phyloP scores from a whole-genome alignment of 495 filamentous ascomycete species.

The Xanthoparmelia taractica region DNA sequence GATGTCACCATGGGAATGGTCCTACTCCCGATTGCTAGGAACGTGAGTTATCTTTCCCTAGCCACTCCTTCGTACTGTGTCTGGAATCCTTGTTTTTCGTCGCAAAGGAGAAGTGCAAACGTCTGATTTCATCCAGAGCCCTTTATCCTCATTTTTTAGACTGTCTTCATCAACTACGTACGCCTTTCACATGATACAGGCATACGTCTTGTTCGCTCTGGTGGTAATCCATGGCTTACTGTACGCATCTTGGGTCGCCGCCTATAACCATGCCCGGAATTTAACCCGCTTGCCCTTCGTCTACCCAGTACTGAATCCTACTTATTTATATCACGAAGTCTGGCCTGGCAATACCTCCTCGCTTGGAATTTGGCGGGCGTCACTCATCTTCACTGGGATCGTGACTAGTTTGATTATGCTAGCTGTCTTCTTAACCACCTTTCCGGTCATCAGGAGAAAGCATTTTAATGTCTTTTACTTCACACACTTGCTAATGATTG shows the following conservation, averaged over 20 bases:
- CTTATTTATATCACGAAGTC: slow-evolving; percentile 28
- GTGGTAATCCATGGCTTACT: slow-evolving; percentile 29
- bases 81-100: not conserved
- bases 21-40: slow-evolving; percentile 28
- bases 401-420: slow-evolving; percentile 24
- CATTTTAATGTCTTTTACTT: slow-evolving; percentile 35
- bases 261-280: slow-evolving; percentile 19
- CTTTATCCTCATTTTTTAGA: slow-evolving; percentile 32
- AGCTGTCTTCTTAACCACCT: slow-evolving; percentile 26
- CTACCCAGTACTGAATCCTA: slow-evolving; percentile 31
- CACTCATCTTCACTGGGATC: slow-evolving; percentile 30
- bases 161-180: slow-evolving; percentile 29
- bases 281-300: slow-evolving; percentile 4
- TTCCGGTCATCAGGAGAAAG: slow-evolving; percentile 25
- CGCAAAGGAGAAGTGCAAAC: not conserved
- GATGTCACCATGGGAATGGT: slow-evolving; percentile 34
- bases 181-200: slow-evolving; percentile 29
- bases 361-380: slow-evolving; percentile 31
- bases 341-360: slow-evolving; percentile 30
- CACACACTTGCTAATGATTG: slow-evolving; percentile 28
- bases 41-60: slow-evolving; percentile 1
- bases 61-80: not conserved
- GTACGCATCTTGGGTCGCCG: slow-evolving; percentile 28
- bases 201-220: slow-evolving; percentile 29
- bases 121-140: slow-evolving; percentile 15